Base-by-base conservation (phyloP, 2,329 filamentous ascomycete genomes). In the Aschersonia sp. region DNA sequence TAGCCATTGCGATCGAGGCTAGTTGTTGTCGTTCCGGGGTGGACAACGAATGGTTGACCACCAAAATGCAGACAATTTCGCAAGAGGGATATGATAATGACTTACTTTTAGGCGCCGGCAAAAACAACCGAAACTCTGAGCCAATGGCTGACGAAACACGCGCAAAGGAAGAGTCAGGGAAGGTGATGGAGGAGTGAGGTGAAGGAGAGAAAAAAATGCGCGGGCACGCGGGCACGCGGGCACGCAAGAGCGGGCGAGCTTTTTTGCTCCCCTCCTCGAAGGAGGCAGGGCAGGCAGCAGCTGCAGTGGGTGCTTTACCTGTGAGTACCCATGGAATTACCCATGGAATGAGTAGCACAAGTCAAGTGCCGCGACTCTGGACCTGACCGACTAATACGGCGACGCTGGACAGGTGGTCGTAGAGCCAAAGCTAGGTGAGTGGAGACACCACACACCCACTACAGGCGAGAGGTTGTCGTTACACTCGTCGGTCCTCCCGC, bases 101-200 rank as follows among this genome's bases (percentile, higher is more conserved):
- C 71, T 73, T 63, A 74, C 71, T 73, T 73, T 74, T 73, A 64
- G 63, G 70, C 69, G 69, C 70, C 70, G 67, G 65, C 63, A 70
- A 70, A 65, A 70, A 67, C 65, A 65, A 65, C 61, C 63, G 62
- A 63, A 64, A 64, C 58, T 65, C 61, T 65, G 58, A 65, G 63
- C 60, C 62, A 65, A 66, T 58, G 62, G 63, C 62, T 63, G 35
- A 38, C 35, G 64, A 67, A 67, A 66, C 62, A 66, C 64, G 65
- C 65, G 65, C 61, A 67, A 68, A 64, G 66, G 69, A 71, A 71
- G 65, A 65, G 64, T 56, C 60, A 63, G 63, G 61, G 63, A 61
- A 61, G 58, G 61, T 61, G 60, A 58, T 62, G 52, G 57, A 57
- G 52, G 48, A 51, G 54, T 55, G 52, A 54, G 51, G 54, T 55